phyloP scores from a whole-genome alignment of 805 yeast genomes.

The Wickerhamomyces queroliae region DNA sequence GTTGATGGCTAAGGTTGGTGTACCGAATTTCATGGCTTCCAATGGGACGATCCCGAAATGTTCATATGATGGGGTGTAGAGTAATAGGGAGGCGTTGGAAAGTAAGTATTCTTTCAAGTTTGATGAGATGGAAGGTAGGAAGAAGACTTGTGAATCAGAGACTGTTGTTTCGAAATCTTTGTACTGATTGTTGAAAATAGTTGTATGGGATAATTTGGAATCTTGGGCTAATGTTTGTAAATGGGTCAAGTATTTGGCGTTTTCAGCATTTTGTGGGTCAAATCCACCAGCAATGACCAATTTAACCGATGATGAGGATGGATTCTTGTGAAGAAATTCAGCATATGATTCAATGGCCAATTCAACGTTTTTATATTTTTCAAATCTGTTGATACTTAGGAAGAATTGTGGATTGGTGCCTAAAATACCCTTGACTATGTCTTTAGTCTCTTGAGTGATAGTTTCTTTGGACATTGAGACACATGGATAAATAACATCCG shows the following conservation, averaged over 20 bases:
- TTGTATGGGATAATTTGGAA: constrained; percentile 35
- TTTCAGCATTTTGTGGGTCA: constrained; percentile 66
- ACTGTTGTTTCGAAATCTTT: constrained; percentile 6
- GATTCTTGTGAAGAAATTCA: constrained; percentile 27
- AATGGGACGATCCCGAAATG: constrained; percentile 98
- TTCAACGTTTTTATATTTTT: constrained; percentile 74
- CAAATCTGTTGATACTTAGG: constrained; percentile 84
- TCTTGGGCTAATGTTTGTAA: constrained; percentile 43
- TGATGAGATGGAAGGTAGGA: constrained; percentile 76
- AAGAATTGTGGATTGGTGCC: constrained; percentile 31
- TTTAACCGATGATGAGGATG: constrained; percentile 31
- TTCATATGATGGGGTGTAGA: constrained; percentile 88
- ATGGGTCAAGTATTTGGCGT: constrained; percentile 70
- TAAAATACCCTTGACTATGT: constrained; percentile 12
- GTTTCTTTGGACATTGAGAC: constrained; percentile 45
- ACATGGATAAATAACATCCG: constrained; percentile 47
- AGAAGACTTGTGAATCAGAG: constrained; percentile 46
- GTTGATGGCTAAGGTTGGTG: constrained; percentile 80
- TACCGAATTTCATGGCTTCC: constrained; percentile 83
- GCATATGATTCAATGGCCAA: constrained; percentile 72
- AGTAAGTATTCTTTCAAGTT: constrained; percentile 59
- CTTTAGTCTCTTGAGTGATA: constrained; percentile 12
- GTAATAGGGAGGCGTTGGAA: constrained; percentile 47
- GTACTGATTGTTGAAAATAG: constrained; percentile 26
- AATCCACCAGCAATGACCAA: constrained; percentile 89